Conservation (phyloP, 768 basidiomycete genomes). For the Phylloporus sp. region DNA sequence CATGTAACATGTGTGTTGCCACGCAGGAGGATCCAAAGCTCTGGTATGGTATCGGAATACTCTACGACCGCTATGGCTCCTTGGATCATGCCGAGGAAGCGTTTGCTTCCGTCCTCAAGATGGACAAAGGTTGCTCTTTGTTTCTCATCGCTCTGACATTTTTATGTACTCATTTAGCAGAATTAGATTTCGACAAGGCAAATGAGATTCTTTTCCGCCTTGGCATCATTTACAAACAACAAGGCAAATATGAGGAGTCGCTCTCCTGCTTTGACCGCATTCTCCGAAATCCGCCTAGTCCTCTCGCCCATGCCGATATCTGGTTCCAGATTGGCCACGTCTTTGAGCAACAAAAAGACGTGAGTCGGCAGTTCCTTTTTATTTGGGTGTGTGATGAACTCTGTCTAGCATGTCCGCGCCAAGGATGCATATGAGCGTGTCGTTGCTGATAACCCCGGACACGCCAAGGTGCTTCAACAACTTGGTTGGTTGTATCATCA, state of each 20-base stretch:
- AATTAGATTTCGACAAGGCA: conserved; percentile 90
- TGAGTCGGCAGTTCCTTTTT: conserved; percentile 35
- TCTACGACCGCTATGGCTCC: conserved; percentile 97
- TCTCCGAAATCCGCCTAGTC: conserved; percentile 90
- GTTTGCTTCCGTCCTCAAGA: conserved; percentile 90
- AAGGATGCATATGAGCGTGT: conserved; percentile 97
- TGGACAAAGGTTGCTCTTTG: conserved; percentile 80
- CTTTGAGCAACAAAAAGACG: conserved; percentile 95
- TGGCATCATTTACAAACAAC: conserved; percentile 99
- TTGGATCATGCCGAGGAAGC: conserved; percentile 99
- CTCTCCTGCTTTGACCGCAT: conserved; percentile 95
- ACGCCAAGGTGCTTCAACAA: conserved; percentile 96
- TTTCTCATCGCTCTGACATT: neutral
- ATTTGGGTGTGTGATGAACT: conserved; percentile 4
- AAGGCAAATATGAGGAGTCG: conserved; percentile 86
- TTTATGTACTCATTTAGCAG: conserved; percentile 30
- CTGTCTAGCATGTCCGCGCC: conserved; percentile 70
- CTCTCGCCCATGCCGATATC: conserved; percentile 94
- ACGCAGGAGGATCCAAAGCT: conserved; percentile 89
- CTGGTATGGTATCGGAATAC: conserved; percentile 99
- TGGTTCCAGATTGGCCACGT: conserved; percentile 99
- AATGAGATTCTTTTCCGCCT: conserved; percentile 98
- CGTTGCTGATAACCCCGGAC: conserved; percentile 84
- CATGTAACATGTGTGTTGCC: conserved; percentile 5
- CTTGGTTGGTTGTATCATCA: conserved; percentile 98